Evolutionary conservation across 345 rosid species (phyloP).

Genomic region (Clausena lansium): DNA sequence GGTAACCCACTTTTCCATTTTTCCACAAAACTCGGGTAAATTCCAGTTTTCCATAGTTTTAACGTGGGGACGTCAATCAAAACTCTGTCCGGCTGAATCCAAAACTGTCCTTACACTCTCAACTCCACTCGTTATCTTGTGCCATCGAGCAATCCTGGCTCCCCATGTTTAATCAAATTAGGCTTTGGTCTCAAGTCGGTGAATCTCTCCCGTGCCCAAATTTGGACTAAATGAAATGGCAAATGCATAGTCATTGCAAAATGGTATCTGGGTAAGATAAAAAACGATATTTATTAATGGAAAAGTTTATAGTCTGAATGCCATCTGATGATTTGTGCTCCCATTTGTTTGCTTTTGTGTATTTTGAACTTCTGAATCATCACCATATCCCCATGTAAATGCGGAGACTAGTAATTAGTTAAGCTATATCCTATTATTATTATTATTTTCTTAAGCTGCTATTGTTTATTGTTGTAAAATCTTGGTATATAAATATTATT

Average conservation of each 20-base stretch:
- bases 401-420: too few relatives aligned
- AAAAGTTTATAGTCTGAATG: not conserved
- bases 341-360: too few relatives aligned
- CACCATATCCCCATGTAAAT: too few relatives aligned
- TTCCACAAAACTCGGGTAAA: not conserved
- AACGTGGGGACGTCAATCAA: conserved; percentile 27
- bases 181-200: conserved; percentile 24
- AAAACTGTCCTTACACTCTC: conserved; percentile 19
- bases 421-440: too few relatives aligned
- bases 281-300: not conserved
- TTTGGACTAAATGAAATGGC: conserved; percentile 32
- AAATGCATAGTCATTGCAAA: conserved; percentile 18
- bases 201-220: conserved; percentile 48
- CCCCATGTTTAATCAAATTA: conserved; percentile 19
- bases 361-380: too few relatives aligned
- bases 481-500: too few relatives aligned
- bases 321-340: not conserved
- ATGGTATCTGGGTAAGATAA: too few relatives aligned
- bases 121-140: conserved; percentile 1
- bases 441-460: too few relatives aligned
- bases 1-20: not conserved
- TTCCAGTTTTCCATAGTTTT: not conserved
- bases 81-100: conserved; percentile 24
- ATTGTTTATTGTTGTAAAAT: too few relatives aligned
- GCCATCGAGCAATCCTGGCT: conserved; percentile 38